Conservation (phyloP, 1,284 basidiomycete genomes). For the Microbotryum scabiosae region DNA sequence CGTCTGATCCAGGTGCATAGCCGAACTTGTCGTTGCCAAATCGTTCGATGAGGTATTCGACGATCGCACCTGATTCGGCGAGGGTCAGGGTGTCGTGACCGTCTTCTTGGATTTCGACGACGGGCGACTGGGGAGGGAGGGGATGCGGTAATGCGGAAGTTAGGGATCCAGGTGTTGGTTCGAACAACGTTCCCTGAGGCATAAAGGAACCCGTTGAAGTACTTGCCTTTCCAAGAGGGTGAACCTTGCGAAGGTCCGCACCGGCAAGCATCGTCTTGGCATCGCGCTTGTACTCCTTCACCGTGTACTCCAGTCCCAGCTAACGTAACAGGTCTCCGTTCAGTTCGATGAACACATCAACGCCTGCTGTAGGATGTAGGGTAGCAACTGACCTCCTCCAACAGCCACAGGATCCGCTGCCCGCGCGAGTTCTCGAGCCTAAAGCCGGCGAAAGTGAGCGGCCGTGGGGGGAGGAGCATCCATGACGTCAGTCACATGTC, state of each 20-base stretch:
- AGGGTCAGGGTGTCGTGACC: constrained; percentile 5
- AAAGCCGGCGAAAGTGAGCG: neutral
- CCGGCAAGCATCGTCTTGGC: constrained; percentile 21
- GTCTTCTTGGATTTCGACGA: constrained; percentile 10
- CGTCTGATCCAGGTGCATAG: neutral
- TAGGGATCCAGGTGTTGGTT: neutral
- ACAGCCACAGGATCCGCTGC: constrained; percentile 32
- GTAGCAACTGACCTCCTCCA: constrained; percentile 32
- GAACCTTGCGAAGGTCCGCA: constrained; percentile 20
- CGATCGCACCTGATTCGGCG: constrained; percentile 30
- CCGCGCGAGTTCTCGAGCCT: constrained; percentile 33
- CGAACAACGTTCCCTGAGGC: no score
- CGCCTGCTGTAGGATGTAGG: no score
- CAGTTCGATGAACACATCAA: no score
- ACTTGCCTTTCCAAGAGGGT: constrained; percentile 29
- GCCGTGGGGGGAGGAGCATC: no score
- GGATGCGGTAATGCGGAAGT: no score
- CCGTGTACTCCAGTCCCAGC: constrained; percentile 25
- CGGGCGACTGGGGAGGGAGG: constrained; percentile 12
- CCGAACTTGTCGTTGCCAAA: constrained; percentile 25
- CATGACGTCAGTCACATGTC: neutral
- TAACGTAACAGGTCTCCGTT: neutral
- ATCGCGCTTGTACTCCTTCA: constrained; percentile 29
- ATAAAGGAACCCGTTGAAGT: neutral
- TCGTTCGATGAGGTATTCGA: constrained; percentile 30